Percentiles rank a stretch among this genome's conserved stretches.
phyloP scores from a whole-genome alignment of 163 green algal genomes.

The Trebouxia gelatinosa region DNA sequence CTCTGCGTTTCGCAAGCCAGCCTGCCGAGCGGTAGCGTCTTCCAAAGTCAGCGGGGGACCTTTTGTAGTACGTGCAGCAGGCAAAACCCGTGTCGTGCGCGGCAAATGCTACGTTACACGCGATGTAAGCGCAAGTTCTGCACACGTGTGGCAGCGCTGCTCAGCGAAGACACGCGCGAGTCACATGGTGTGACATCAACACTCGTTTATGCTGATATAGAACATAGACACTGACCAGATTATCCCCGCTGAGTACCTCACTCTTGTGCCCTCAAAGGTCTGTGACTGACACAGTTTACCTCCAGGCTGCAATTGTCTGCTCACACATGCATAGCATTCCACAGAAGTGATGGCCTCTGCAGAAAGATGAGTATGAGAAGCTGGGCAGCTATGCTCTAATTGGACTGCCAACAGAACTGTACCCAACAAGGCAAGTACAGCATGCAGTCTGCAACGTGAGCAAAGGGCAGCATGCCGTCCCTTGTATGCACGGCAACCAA shows the following conservation, averaged over 20 bases:
- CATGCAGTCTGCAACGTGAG: conserved; percentile 2
- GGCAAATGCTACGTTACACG: conserved; percentile 79
- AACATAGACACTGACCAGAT: conserved; percentile 99
- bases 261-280: conserved; percentile 94
- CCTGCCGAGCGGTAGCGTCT: neutral
- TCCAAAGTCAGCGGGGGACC: neutral
- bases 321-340: too few relatives aligned
- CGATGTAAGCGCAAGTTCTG: conserved; percentile 58
- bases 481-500: too few relatives aligned
- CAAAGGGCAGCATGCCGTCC: too few relatives aligned
- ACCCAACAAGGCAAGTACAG: conserved; percentile 61
- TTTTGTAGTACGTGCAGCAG: neutral
- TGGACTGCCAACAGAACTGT: conserved; percentile 82
- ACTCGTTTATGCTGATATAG: conserved; percentile 49
- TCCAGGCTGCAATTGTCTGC: too few relatives aligned
- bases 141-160: neutral
- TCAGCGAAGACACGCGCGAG: neutral
- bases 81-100: conserved; percentile 36
- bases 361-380: conserved; percentile 98
- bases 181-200: neutral
- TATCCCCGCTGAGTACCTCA: conserved; percentile 97
- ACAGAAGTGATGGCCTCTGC: conserved; percentile 16
- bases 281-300: neutral
- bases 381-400: conserved; percentile 92
- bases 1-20: too few relatives aligned